Percentiles rank a stretch among this genome's conserved stretches.
Conservation (phyloP, 2,329 filamentous ascomycete species). For the Xylariomycetidae sp. region DNA sequence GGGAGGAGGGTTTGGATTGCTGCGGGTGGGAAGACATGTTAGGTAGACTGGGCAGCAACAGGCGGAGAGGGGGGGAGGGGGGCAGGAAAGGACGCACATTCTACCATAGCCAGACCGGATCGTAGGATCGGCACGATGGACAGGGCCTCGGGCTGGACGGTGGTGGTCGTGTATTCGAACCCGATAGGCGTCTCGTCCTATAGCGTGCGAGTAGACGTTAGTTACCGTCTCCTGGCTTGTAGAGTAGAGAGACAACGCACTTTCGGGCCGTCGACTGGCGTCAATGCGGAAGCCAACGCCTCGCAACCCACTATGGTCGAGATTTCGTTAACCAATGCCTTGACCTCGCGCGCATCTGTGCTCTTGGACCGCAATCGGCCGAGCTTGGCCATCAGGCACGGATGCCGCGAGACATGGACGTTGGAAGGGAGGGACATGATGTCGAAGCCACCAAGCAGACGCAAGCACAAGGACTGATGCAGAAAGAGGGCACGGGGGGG, state of each 20-base stretch:
- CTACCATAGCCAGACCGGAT: constrained; percentile 86
- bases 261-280: constrained; percentile 51
- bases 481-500: no score
- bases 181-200: constrained; percentile 76
- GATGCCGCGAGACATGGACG: constrained; percentile 77
- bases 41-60: no score
- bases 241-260: constrained; percentile 42
- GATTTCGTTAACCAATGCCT: constrained; percentile 80
- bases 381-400: constrained; percentile 81
- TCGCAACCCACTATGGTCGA: constrained; percentile 76
- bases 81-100: constrained; percentile 46
- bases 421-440: constrained; percentile 45
- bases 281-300: constrained; percentile 62
- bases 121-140: constrained; percentile 89
- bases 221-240: no score
- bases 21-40: constrained; percentile 26
- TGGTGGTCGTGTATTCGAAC: constrained; percentile 63
- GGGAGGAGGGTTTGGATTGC: constrained; percentile 81
- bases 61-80: neutral
- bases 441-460: neutral
- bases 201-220: neutral
- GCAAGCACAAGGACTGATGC: neutral
- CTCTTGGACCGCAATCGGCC: constrained; percentile 75
- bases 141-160: constrained; percentile 58
- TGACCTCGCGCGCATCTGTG: constrained; percentile 68